Evolutionary conservation across 2,329 filamentous ascomycete genomes (phyloP), one percentile per base, ranked within the genome.

Genomic region (Macrophomina pseudophaseolina): DNA sequence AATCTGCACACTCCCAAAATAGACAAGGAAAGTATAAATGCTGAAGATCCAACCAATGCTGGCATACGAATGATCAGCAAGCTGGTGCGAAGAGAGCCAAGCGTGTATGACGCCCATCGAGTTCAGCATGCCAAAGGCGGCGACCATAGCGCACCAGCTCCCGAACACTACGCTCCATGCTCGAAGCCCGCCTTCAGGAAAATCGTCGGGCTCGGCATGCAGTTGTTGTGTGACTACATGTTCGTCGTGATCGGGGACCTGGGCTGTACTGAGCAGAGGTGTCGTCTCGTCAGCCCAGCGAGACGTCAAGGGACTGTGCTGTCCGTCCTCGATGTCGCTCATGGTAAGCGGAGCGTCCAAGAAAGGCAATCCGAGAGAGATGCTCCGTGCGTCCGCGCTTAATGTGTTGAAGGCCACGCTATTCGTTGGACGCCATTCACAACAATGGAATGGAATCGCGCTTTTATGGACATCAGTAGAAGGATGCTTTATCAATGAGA

Each of bases 81-180:
- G 70, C 63, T 80, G 76, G 66, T 81, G 73, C 1, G 72, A 71
- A 38, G 71, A 73, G 3, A 79, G 74, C 75, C 76, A 81, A 1
- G 79, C 75, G 64, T 81, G 76, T 2, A 81, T 71, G 12, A 79
- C 75, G 0, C 78, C 78, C 5, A 80, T 70, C 3, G 74, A 79
- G 35, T 81, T 81, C 63, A 80, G 69, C 28, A 81, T 46, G 5
- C 81, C 81, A 67, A 82, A 79, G 4, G 75, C 75, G 11, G 76
- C 75, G 30, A 80, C 71, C 69, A 82, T 79, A 32, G 74, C 73
- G 71, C 76, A 80, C 71, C 76, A 81, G 16, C 79, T 75, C 5
- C 80, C 81, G 2, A 78, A 67, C 0, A 82, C 81, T 1, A 82
- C 80, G 0, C 79, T 74, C 79, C 81, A 83, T 40, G 81, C 80